phyloP scores from a whole-genome alignment of 2,329 filamentous ascomycete species.

The Talaromyces atroroseus region DNA sequence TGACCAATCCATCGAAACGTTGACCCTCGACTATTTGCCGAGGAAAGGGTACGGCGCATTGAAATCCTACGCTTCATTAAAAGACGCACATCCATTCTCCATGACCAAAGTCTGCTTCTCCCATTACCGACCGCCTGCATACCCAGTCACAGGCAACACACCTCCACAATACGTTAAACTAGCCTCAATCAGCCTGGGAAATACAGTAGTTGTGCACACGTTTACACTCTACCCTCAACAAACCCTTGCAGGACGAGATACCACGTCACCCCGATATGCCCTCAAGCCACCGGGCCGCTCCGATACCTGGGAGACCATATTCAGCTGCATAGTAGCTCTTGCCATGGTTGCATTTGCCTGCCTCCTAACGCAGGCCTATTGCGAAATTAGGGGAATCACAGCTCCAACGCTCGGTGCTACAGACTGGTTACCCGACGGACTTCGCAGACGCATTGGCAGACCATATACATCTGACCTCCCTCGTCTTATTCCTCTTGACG shows the following conservation, averaged over 20 bases:
- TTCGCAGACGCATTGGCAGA: constrained; percentile 39
- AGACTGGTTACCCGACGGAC: constrained; percentile 49
- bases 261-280: constrained; percentile 60
- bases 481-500: constrained; percentile 7
- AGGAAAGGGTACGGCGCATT: constrained; percentile 41
- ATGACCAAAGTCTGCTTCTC: constrained; percentile 54
- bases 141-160: constrained; percentile 44
- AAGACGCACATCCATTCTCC: constrained; percentile 52
- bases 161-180: constrained; percentile 63
- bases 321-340: constrained; percentile 53
- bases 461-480: constrained; percentile 26
- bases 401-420: constrained; percentile 54
- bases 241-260: constrained; percentile 34
- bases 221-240: constrained; percentile 55
- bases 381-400: constrained; percentile 57
- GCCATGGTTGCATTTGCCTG: constrained; percentile 60
- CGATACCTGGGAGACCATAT: constrained; percentile 47
- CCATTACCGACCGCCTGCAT: constrained; percentile 47
- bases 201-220: constrained; percentile 72
- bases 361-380: constrained; percentile 54
- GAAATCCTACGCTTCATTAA: constrained; percentile 46
- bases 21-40: constrained; percentile 65
- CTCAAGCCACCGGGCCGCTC: constrained; percentile 57
- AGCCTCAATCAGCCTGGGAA: constrained; percentile 74
- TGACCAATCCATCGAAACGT: constrained; percentile 71